Conservation (phyloP, 2,329 filamentous ascomycete genomes). For the Fusarium sp. region DNA sequence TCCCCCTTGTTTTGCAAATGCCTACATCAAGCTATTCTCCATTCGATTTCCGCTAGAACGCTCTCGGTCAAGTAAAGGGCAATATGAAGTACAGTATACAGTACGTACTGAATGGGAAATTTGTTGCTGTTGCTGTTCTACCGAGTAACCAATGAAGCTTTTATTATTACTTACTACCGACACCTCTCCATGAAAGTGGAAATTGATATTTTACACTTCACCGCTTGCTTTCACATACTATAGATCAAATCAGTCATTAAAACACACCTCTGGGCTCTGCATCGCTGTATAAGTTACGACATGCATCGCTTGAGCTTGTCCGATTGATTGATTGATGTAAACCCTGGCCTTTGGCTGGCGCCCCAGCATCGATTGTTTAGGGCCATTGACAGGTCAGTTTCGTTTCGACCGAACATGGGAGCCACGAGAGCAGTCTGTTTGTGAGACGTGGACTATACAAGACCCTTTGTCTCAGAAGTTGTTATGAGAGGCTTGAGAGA, state of each 20-base stretch:
- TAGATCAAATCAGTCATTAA: slow-evolving; percentile 31
- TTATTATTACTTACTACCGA: not conserved
- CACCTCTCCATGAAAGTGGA: slow-evolving; percentile 14
- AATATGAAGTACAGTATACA: not conserved
- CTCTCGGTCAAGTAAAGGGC: slow-evolving; percentile 13
- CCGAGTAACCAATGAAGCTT: not conserved
- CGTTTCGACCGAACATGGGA: slow-evolving; percentile 43
- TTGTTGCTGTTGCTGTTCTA: not conserved
- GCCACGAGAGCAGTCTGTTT: slow-evolving; percentile 44
- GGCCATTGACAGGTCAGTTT: slow-evolving; percentile 39
- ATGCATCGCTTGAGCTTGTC: slow-evolving; percentile 21
- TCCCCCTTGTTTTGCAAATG: slow-evolving; percentile 28
- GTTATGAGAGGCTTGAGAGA: slow-evolving; percentile 4
- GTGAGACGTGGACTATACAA: slow-evolving; percentile 31
- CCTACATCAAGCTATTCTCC: not conserved
- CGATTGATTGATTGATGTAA: slow-evolving; percentile 34
- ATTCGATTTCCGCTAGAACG: slow-evolving; percentile 10
- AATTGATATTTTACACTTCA: slow-evolving; percentile 29
- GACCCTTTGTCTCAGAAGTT: slow-evolving; percentile 24
- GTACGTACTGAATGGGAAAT: slow-evolving; percentile 4
- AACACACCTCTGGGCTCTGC: slow-evolving; percentile 37
- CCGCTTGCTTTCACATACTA: slow-evolving; percentile 43
- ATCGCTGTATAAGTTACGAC: slow-evolving; percentile 6
- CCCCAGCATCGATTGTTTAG: slow-evolving; percentile 39
- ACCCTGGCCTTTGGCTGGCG: slow-evolving; percentile 31